Percentiles rank a stretch among this genome's conserved stretches.
Conservation (phyloP, 129 eudicot species). For the Flaveria linearis region DNA sequence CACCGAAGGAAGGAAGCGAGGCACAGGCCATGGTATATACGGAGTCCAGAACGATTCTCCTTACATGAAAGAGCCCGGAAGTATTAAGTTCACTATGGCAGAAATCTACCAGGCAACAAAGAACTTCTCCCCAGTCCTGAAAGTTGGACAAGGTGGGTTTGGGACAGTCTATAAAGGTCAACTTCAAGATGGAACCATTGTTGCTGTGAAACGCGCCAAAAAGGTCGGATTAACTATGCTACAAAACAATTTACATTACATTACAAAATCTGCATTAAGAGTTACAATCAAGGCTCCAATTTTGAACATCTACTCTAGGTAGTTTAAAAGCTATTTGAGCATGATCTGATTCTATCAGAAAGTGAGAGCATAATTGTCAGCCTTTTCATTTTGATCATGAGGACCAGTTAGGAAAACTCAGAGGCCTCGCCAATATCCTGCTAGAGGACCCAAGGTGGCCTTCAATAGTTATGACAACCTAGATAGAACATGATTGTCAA, state of each 20-base stretch:
- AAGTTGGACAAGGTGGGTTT: conserved; percentile 94
- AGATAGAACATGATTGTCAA: too few species aligned
- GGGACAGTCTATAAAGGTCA: conserved; percentile 88
- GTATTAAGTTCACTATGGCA: conserved; percentile 54
- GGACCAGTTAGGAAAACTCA: too few species aligned
- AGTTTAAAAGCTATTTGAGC: too few species aligned
- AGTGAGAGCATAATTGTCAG: too few species aligned
- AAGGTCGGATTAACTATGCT: conserved; percentile 42
- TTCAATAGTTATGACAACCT: too few species aligned
- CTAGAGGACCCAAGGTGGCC: too few species aligned
- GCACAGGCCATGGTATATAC: conserved; percentile 42
- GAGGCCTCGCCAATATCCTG: too few species aligned
- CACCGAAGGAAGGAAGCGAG: conserved; percentile 44
- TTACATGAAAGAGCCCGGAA: conserved; percentile 54
- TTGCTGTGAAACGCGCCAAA: conserved; percentile 92
- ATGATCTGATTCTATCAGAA: too few species aligned
- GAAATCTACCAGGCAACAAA: conserved; percentile 80
- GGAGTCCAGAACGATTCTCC: conserved; percentile 50
- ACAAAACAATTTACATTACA: neutral
- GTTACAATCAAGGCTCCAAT: neutral
- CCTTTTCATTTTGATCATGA: too few species aligned
- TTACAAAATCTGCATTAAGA: neutral
- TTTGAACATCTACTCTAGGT: neutral
- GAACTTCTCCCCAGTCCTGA: conserved; percentile 77
- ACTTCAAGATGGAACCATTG: conserved; percentile 72